phyloP scores from a whole-genome alignment of 768 basidiomycete genomes.

The Daedaleopsis sinensis region DNA sequence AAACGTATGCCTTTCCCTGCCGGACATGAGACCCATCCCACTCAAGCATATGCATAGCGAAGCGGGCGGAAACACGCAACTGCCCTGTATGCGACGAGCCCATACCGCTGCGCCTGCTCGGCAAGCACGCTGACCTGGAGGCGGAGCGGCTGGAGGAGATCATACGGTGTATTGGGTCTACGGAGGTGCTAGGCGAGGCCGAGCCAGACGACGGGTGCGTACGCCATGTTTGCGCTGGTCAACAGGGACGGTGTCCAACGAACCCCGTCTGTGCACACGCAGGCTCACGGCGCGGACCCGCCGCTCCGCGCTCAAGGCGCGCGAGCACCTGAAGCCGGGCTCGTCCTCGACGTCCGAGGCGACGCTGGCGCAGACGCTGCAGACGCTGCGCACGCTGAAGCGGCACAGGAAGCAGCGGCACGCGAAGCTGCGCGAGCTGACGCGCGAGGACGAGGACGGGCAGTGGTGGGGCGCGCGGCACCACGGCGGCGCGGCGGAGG shows the following conservation, averaged over 20 bases:
- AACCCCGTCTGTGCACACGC: not conserved
- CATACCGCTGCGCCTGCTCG: slow-evolving; percentile 74
- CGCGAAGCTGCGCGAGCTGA: slow-evolving; percentile 65
- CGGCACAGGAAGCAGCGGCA: slow-evolving; percentile 72
- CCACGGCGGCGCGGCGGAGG: slow-evolving; percentile 29
- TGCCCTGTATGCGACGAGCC: slow-evolving; percentile 77
- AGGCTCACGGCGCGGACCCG: slow-evolving; percentile 39
- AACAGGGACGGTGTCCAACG: not conserved
- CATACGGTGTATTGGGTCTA: slow-evolving; percentile 62
- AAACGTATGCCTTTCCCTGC: slow-evolving; percentile 34
- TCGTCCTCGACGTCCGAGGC: slow-evolving; percentile 22
- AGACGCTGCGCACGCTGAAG: slow-evolving; percentile 64
- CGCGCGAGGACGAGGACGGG: slow-evolving; percentile 60
- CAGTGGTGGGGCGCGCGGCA: slow-evolving; percentile 22
- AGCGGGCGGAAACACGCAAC: slow-evolving; percentile 71
- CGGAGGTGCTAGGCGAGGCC: slow-evolving; percentile 54
- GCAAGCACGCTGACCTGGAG: slow-evolving; percentile 66
- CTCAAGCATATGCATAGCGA: slow-evolving; percentile 42
- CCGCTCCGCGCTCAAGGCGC: slow-evolving; percentile 49
- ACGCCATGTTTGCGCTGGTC: not conserved
- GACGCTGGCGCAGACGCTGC: slow-evolving; percentile 40
- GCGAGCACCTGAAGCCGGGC: slow-evolving; percentile 32
- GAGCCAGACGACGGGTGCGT: slow-evolving; percentile 60
- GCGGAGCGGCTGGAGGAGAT: slow-evolving; percentile 70
- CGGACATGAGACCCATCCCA: not conserved